Conservation (phyloP, 2,329 filamentous ascomycete species). For the Arthrocladium fulminans region DNA sequence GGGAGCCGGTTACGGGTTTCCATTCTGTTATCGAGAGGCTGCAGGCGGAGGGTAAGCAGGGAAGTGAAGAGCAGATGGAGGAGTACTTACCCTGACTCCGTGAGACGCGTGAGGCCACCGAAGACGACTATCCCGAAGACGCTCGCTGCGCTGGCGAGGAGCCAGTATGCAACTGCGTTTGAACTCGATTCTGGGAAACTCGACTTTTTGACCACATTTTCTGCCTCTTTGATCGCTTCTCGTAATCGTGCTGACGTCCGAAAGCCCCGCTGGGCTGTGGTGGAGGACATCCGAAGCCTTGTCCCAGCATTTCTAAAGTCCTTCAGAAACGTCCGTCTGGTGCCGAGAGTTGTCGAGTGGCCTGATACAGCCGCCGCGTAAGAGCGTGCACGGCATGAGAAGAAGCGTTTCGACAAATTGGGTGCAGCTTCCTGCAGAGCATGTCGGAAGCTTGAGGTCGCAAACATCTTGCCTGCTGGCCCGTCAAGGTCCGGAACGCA, state of each 20-base stretch:
- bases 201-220: slow-evolving; percentile 5
- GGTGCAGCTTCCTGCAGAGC: slow-evolving; percentile 20
- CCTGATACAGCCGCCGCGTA: background rate
- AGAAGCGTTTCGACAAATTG: slow-evolving; percentile 19
- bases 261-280: background rate
- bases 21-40: slow-evolving; percentile 98
- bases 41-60: slow-evolving; percentile 5
- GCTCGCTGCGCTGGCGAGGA: slow-evolving; percentile 79
- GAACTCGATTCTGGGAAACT: slow-evolving; percentile 55
- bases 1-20: slow-evolving; percentile 86
- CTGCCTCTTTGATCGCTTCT: slow-evolving; percentile 2
- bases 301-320: background rate
- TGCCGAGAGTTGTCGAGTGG: background rate
- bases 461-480: slow-evolving; percentile 11
- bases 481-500: background rate
- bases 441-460: slow-evolving; percentile 14
- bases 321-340: background rate
- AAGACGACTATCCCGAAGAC: slow-evolving; percentile 97
- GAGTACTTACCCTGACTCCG: slow-evolving; percentile 75
- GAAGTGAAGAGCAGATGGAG: background rate
- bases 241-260: background rate
- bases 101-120: slow-evolving; percentile 84
- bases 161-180: slow-evolving; percentile 80
- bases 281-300: background rate
- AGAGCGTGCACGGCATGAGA: slow-evolving; percentile 12